These are phyloP conservation scores for Cardamine chenopodiifolia DNA, from an alignment of 345 rosid genomes.

Conservation along the genomic window DNA sequence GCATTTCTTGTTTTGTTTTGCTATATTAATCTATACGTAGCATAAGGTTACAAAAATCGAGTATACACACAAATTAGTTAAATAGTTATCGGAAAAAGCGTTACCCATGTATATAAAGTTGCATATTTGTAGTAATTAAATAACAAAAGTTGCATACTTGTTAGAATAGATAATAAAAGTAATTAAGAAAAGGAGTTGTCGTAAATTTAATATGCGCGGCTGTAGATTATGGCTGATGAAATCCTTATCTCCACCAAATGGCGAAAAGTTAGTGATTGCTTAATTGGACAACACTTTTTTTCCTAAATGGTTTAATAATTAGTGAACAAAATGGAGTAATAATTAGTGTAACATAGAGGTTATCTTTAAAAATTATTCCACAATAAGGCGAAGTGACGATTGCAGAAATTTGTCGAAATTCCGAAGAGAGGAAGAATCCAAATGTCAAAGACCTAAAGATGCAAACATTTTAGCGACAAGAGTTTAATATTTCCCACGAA, in stretches of 20 bases:
- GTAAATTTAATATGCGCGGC: background rate
- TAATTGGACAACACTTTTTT: constrained; percentile 30
- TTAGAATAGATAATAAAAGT: constrained; percentile 4
- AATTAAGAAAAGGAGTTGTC: background rate
- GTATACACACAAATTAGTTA: background rate
- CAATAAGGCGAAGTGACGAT: constrained; percentile 1
- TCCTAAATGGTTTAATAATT: background rate
- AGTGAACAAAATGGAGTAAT: background rate
- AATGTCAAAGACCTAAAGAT: background rate
- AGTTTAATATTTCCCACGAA: constrained; percentile 3
- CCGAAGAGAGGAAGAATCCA: constrained; percentile 17
- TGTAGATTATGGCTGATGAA: constrained; percentile 26
- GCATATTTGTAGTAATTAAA: background rate
- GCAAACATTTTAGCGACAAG: constrained; percentile 1
- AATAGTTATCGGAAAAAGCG: constrained; percentile 2
- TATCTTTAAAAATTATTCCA: background rate
- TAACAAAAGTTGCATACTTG: background rate
- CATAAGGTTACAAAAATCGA: background rate
- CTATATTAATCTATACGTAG: background rate
- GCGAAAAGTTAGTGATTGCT: constrained; percentile 31
- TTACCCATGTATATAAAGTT: constrained; percentile 4
- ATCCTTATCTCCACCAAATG: constrained; percentile 24
- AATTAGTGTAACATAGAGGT: background rate
- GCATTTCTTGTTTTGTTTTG: background rate
- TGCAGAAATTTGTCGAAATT: constrained; percentile 13